These are phyloP conservation scores for Trichothecium sympodiale DNA, from an alignment of 2,329 filamentous ascomycete genomes.

Conservation along the genomic window DNA sequence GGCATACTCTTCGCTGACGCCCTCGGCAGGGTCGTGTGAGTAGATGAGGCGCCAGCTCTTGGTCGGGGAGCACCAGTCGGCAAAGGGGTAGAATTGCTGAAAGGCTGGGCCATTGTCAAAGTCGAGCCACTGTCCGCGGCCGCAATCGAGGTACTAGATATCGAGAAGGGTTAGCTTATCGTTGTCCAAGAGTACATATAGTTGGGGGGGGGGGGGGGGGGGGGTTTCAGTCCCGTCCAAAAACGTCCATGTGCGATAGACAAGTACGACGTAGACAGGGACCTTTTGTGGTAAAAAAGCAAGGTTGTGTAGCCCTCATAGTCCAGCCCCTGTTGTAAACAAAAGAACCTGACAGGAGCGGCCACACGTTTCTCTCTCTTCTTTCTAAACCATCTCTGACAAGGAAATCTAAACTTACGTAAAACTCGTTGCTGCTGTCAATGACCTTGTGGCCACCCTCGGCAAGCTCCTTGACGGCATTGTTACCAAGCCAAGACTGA, in stretches of 20 bases:
- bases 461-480: slow-evolving; percentile 49
- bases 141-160: slow-evolving; percentile 76
- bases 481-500: slow-evolving; percentile 64
- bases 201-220: no score
- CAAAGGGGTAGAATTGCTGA: slow-evolving; percentile 52
- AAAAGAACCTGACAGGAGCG: no score
- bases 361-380: no score
- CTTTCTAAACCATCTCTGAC: not conserved
- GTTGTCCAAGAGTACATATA: no score
- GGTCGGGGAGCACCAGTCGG: slow-evolving; percentile 68
- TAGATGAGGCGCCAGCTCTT: slow-evolving; percentile 80
- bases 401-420: slow-evolving; percentile 37
- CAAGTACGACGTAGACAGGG: no score
- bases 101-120: slow-evolving; percentile 47
- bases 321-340: no score
- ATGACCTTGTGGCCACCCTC: slow-evolving; percentile 58
- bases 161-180: no score
- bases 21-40: slow-evolving; percentile 61
- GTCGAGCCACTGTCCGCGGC: slow-evolving; percentile 69
- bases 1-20: slow-evolving; percentile 48
- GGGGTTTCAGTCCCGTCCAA: no score
- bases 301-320: no score
- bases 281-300: no score
- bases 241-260: no score
- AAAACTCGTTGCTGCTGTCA: slow-evolving; percentile 66